Evolutionary conservation across 306 rosid genomes (phyloP).

Genomic region (Carpinus fangiana): DNA sequence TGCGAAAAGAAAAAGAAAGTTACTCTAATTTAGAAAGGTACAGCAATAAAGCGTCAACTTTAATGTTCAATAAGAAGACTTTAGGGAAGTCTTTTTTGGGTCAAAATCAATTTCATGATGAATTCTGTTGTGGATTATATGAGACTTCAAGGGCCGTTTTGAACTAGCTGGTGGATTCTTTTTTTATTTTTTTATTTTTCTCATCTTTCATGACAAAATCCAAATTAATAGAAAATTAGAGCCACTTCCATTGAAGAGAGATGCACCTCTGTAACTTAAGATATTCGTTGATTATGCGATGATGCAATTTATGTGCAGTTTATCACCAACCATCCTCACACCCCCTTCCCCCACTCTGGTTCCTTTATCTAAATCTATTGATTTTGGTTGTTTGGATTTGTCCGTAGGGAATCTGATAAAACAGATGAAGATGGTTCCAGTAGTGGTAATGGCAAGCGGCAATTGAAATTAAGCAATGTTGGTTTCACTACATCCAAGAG

Average conservation of each 20-base stretch:
- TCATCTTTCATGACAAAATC: background rate
- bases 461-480: constrained; percentile 65
- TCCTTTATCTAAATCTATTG: constrained; percentile 15
- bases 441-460: constrained; percentile 55
- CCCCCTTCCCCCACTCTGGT: background rate
- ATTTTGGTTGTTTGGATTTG: constrained; percentile 18
- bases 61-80: background rate
- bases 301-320: background rate
- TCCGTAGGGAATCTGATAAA: constrained; percentile 67
- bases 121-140: background rate
- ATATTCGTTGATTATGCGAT: background rate
- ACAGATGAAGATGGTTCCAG: constrained; percentile 56
- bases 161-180: background rate
- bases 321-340: background rate
- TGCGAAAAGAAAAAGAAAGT: background rate
- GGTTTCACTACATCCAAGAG: constrained; percentile 74
- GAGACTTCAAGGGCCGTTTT: background rate
- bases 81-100: background rate
- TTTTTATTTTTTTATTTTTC: background rate
- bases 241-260: background rate
- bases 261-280: background rate
- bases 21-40: background rate
- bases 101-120: background rate
- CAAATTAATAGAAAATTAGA: background rate
- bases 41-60: background rate